Evolutionary conservation across 2,329 filamentous ascomycete species (phyloP), one percentile per base, ranked within the genome.

Genomic region (Dryadomyces sulphureus): DNA sequence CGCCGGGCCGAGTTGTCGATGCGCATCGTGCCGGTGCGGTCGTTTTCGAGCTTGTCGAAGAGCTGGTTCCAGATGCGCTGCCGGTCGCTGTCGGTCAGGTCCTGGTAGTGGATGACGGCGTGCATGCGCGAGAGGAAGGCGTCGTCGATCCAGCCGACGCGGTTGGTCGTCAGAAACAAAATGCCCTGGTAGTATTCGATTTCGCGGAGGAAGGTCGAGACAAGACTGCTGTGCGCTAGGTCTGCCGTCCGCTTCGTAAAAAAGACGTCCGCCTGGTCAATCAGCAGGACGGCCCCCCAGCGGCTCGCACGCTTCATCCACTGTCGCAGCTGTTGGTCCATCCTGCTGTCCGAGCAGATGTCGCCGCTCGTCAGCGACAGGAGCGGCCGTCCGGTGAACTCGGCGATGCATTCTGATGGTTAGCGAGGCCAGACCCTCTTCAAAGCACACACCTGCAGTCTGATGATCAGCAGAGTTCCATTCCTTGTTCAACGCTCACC

Each of bases 241-340:
- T 72, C 66, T 24, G 54, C 27, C 58, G 20, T 61, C 2, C 75
- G 70, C 45, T 66, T 58, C 56, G 77, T 72, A 8, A 79, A 67
- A 57, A 75, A 79, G 17, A 77, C 72, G 46, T 79, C 75, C 3
- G 72, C 73, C 56, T 79, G 75, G 54, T 79, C 74, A 5, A 78
- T 62, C 3, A 78, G 63, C 7, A 76, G 64, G 6, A 77, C 63
- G 34, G 66, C 72, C 17, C 64, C 65, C 58, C 67, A 74, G 7
- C 65, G 66, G 56, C 68, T 66, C 36, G 62, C 71, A 4, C 73
- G 62, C 36, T 65, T 55, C 9, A 74, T 60, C 57, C 69, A 70
- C 57, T 69, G 68, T 47, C 62, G 61, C n/a, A 71, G 65, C 47
- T 64, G 64, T 20, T 57, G 50, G 54, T 72, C 67, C 14, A 71